phyloP scores from a whole-genome alignment of 148 eudicot genomes.

The Rhododendron williamsianum region DNA sequence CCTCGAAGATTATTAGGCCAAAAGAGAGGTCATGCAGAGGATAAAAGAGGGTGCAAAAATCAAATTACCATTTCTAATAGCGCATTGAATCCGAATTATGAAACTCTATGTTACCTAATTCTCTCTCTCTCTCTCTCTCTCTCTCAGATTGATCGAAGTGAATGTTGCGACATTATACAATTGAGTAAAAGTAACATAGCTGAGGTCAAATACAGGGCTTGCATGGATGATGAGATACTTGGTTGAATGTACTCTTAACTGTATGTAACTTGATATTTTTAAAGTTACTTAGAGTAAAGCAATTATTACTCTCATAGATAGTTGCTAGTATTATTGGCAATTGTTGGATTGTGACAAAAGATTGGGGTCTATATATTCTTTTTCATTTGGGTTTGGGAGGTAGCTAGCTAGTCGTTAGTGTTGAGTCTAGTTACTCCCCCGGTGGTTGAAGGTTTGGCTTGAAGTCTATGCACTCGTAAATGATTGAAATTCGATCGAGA shows the following conservation, averaged over 20 bases:
- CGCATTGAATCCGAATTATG: not conserved
- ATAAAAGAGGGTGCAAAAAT: not conserved
- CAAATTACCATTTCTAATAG: not conserved
- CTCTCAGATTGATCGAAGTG: constrained; percentile 21
- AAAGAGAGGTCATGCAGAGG: not conserved
- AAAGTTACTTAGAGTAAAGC: not conserved
- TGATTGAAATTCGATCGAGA: too few relatives aligned
- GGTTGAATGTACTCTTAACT: not conserved
- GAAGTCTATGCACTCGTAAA: too few relatives aligned
- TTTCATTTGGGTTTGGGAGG: not conserved
- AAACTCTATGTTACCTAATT: not conserved
- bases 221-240: constrained; percentile 16
- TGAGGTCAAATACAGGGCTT: constrained; percentile 15
- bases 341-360: too few relatives aligned
- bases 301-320: too few relatives aligned
- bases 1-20: not conserved
- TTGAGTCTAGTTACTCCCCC: not conserved
- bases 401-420: not conserved
- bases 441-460: not conserved
- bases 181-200: not conserved
- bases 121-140: not conserved
- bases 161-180: constrained; percentile 22
- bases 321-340: not conserved
- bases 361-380: not conserved
- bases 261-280: too few relatives aligned